Evolutionary conservation across 768 basidiomycete species (phyloP).

Genomic region (Fomitopsis serialis): DNA sequence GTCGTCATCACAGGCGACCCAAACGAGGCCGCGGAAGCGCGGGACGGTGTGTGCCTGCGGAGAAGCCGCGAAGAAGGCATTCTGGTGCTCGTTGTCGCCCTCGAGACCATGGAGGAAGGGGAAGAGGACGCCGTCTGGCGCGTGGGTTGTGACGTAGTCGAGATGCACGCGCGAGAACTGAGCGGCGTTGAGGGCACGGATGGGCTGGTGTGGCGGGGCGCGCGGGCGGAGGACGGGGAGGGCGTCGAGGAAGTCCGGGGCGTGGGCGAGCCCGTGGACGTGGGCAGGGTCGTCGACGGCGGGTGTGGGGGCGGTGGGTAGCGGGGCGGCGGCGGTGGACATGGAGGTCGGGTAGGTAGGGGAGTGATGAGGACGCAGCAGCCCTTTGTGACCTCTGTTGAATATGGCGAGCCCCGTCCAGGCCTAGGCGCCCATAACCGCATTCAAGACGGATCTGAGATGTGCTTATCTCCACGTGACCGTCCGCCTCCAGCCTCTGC

Average conservation of each 20-base stretch:
- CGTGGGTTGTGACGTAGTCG: slow-evolving; percentile 60
- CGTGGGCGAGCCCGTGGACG: slow-evolving; percentile 16
- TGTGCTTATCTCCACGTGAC: slow-evolving; percentile 5
- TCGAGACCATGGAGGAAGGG: slow-evolving; percentile 89
- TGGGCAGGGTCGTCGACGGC: neutral
- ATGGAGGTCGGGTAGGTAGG: neutral
- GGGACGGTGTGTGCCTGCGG: slow-evolving; percentile 27
- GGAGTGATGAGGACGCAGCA: neutral
- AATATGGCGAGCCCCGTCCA: neutral
- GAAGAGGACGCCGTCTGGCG: slow-evolving; percentile 78
- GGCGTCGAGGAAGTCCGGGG: slow-evolving; percentile 14
- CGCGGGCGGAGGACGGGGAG: slow-evolving; percentile 25
- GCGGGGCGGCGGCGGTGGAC: neutral
- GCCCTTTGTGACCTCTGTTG: neutral
- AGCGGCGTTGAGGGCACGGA: slow-evolving; percentile 35
- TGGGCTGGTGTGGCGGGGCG: slow-evolving; percentile 32
- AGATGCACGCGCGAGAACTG: slow-evolving; percentile 61
- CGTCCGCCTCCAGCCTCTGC: neutral
- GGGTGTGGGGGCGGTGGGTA: neutral
- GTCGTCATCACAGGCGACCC: slow-evolving; percentile 78
- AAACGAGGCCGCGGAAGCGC: slow-evolving; percentile 62
- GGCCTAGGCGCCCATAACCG: neutral
- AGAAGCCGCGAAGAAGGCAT: slow-evolving; percentile 63
- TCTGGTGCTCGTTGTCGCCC: slow-evolving; percentile 73
- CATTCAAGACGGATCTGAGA: neutral